These are phyloP conservation scores for Leucaena leucocephala DNA, from an alignment of 306 rosid species.

Conservation along the genomic window DNA sequence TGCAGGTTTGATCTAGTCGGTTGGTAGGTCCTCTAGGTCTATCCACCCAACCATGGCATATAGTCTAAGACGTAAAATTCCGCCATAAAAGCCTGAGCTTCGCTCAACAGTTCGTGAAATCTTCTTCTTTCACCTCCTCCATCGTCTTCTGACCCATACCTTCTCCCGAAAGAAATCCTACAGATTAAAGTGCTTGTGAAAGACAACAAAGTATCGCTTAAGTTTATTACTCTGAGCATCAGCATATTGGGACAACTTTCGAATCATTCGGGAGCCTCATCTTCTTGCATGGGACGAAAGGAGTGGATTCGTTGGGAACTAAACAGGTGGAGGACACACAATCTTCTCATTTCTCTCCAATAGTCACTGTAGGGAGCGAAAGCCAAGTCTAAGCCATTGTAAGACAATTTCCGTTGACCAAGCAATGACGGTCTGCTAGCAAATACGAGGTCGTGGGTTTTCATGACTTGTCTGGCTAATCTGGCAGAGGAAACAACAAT, in stretches of 20 bases:
- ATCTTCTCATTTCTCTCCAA: constrained; percentile 52
- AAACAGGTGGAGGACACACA: constrained; percentile 49
- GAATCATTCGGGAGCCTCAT: neutral
- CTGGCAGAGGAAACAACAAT: neutral
- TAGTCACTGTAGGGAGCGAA: constrained; percentile 50
- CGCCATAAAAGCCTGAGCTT: constrained; percentile 36
- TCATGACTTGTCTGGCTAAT: neutral
- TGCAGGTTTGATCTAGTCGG: constrained; percentile 40
- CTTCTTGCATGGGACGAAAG: constrained; percentile 17
- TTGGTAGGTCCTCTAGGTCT: constrained; percentile 33
- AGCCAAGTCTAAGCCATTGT: constrained; percentile 52
- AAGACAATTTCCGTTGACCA: constrained; percentile 39
- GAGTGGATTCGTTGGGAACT: constrained; percentile 39
- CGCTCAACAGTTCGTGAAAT: constrained; percentile 48
- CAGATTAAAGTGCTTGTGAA: constrained; percentile 42
- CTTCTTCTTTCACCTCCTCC: constrained; percentile 27
- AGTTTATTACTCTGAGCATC: constrained; percentile 10
- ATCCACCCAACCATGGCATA: constrained; percentile 54
- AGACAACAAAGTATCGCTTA: constrained; percentile 32
- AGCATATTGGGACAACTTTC: neutral
- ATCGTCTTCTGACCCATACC: constrained; percentile 3
- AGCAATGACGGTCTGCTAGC: neutral
- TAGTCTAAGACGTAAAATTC: constrained; percentile 46
- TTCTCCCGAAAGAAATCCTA: constrained; percentile 54
- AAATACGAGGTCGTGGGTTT: neutral